These are phyloP conservation scores for Xylariomycetidae sp. DNA, from an alignment of 2,329 filamentous ascomycete species.

Conservation along the genomic window DNA sequence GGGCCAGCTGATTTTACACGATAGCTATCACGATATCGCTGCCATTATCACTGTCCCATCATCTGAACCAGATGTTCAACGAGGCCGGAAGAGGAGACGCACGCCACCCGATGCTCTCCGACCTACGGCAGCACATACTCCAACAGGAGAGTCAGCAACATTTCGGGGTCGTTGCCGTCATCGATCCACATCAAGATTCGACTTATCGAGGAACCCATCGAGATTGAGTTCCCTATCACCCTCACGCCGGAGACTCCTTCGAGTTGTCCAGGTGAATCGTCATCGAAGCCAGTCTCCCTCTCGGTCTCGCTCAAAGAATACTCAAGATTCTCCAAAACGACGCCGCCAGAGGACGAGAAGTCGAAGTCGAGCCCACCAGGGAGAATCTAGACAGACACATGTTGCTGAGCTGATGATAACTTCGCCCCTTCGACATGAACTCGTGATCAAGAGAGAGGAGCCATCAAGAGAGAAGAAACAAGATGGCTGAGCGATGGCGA, in stretches of 20 bases:
- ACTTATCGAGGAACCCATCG: conserved; percentile 22
- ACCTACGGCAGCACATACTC: conserved; percentile 19
- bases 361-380: conserved; percentile 25
- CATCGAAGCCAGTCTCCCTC: conserved; percentile 41
- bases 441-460: not conserved
- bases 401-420: conserved; percentile 2
- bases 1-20: conserved; percentile 12
- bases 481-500: not conserved
- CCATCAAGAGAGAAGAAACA: not conserved
- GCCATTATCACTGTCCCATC: conserved; percentile 20
- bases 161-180: conserved; percentile 36
- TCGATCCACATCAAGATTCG: conserved; percentile 31
- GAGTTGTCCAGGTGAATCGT: conserved; percentile 34
- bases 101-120: conserved; percentile 23
- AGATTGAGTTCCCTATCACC: conserved; percentile 31
- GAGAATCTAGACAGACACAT: conserved; percentile 10
- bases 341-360: conserved; percentile 35
- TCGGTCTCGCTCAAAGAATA: conserved; percentile 26
- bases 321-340: conserved; percentile 20
- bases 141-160: conserved; percentile 33
- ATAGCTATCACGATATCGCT: conserved; percentile 20
- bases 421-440: conserved; percentile 1
- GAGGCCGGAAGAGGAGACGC: conserved; percentile 33
- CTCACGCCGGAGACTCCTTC: conserved; percentile 36
- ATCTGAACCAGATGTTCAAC: conserved; percentile 29